Conservation (phyloP, 768 basidiomycete species). For the Tricholomella constricta region DNA sequence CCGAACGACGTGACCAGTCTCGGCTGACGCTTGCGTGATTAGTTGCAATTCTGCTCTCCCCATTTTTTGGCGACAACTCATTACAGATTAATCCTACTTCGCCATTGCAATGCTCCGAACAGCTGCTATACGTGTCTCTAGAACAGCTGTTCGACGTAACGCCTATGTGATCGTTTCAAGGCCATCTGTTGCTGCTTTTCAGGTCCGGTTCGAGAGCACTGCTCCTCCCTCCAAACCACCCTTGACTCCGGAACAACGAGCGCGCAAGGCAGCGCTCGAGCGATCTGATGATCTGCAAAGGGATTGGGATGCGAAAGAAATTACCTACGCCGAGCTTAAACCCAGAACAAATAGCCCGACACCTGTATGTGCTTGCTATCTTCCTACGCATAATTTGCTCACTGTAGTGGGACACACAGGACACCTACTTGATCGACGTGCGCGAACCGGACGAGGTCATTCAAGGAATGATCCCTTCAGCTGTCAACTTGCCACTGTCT, state of each 20-base stretch:
- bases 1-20: not conserved
- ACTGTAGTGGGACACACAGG: constrained; percentile 38
- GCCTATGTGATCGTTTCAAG: constrained; percentile 7
- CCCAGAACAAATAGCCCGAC: constrained; percentile 77
- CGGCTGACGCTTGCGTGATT: not conserved
- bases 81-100: not conserved
- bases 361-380: constrained; percentile 41
- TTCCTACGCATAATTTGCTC: constrained; percentile 1
- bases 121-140: constrained; percentile 24
- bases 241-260: constrained; percentile 31
- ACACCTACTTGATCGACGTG: constrained; percentile 83
- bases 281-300: constrained; percentile 47
- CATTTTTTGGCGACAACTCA: not conserved
- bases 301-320: constrained; percentile 75
- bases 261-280: constrained; percentile 36
- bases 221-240: constrained; percentile 18
- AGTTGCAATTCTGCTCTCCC: not conserved
- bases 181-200: constrained; percentile 6
- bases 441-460: constrained; percentile 90
- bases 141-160: constrained; percentile 19
- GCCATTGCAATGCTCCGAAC: constrained; percentile 29
- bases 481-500: constrained; percentile 87
- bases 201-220: constrained; percentile 21
- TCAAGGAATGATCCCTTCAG: constrained; percentile 90
- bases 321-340: constrained; percentile 83